phyloP scores from a whole-genome alignment of 371 early-diverging fungal genomes.

The Zopfochytrium polystomum region DNA sequence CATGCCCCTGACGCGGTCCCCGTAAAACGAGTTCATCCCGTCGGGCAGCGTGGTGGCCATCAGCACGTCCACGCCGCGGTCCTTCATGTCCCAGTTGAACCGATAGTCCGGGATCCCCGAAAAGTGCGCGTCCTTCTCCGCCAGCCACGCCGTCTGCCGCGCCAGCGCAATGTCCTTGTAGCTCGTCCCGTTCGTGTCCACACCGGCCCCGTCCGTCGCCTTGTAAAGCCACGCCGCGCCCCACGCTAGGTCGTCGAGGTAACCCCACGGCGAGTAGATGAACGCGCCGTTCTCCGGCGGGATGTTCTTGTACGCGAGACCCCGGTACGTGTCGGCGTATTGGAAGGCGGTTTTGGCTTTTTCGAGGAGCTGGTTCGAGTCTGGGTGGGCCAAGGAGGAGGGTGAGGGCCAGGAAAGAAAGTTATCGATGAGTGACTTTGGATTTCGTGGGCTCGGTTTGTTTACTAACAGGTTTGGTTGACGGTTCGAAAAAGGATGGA shows the following conservation, averaged over 20 bases:
- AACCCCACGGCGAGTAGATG: too few species aligned
- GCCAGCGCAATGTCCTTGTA: neutral
- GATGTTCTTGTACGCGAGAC: too few species aligned
- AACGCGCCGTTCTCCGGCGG: too few species aligned
- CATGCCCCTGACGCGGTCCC: neutral
- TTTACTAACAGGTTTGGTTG: too few species aligned
- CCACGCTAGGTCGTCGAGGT: constrained; percentile 7
- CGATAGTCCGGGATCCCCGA: neutral
- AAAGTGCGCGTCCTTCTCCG: neutral
- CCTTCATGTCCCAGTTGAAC: neutral
- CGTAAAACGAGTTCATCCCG: neutral
- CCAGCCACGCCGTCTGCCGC: neutral
- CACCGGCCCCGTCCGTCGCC: neutral
- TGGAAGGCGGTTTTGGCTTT: too few species aligned
- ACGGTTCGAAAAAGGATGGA: too few species aligned
- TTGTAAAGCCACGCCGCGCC: neutral
- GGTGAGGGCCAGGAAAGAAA: too few species aligned
- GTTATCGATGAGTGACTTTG: too few species aligned
- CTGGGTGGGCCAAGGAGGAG: too few species aligned
- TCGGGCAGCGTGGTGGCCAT: neutral
- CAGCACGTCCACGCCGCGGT: constrained; percentile 1
- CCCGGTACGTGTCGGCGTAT: too few species aligned
- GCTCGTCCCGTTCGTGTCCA: neutral
- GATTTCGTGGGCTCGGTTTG: too few species aligned
- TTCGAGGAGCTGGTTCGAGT: too few species aligned